Evolutionary conservation across 2,329 filamentous ascomycete species (phyloP), one percentile per base, ranked within the genome.

Genomic region (Colletotrichum scovillei): DNA sequence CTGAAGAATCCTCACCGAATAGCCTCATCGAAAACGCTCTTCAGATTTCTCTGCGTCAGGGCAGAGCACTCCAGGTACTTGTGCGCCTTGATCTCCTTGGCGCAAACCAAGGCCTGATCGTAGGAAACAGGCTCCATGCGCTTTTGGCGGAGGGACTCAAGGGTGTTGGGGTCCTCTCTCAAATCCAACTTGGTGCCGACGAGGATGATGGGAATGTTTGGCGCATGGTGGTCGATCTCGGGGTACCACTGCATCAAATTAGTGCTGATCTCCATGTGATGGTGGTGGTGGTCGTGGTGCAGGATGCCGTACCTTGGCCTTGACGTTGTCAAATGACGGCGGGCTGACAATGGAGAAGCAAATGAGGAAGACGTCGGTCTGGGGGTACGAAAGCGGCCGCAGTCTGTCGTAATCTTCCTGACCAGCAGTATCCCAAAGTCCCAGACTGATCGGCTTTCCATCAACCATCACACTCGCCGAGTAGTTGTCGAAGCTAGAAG

Each of bases 11-110:
- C 92, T 78, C 86, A 98, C 97, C 97, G 93, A 81, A 99, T 99
- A 42, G 97, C 97, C 86, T 98, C 96, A 81, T 99, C 97, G 81
- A 99, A 99, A 62, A 99, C 97, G 80, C 95, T 97, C 92, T 99
- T 99, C 78, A 99, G 85, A 84, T 98, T 98, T 80, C 96, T 90
- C 88, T 98, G 97, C 49, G 97, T 99, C 77, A 99, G 88, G 60
- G 97, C 97, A 65, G 97, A 98, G 86, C 97, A 99, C 86, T 99
- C 97, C 55, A 98, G 90, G 85, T 99, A 99, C 86, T 98, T 98
- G 86, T 97, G 94, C 58, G 97, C 96, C 81, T 92, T 93, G 85
- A 99, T 98, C 80, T 98, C 95, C 87, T 97, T 97, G 75, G 95
- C 95, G 76, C 96, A 94, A 76, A 92, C 87, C 75, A 98, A 88